Percentiles rank a stretch among this genome's conserved stretches.
Evolutionary conservation across 1,139 yeast species (phyloP).

Genomic region (Pichia sp.): DNA sequence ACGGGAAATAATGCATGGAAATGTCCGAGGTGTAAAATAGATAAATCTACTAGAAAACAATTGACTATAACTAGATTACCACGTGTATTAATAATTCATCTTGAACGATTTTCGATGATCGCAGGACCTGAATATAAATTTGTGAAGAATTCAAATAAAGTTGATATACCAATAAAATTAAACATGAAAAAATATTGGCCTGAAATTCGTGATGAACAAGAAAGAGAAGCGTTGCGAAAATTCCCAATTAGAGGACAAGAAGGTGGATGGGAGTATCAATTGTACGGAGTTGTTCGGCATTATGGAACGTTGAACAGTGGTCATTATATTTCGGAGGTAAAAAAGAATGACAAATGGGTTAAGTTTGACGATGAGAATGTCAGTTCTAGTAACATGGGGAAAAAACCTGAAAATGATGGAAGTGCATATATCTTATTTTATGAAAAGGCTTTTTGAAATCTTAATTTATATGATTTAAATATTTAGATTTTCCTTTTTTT

Average conservation of each 20-base stretch:
- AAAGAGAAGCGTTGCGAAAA: slow-evolving; percentile 39
- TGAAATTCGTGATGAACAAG: slow-evolving; percentile 37
- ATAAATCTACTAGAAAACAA: slow-evolving; percentile 43
- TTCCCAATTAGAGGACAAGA: slow-evolving; percentile 68
- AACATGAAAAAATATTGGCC: slow-evolving; percentile 84
- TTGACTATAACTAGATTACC: slow-evolving; percentile 61
- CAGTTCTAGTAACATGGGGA: slow-evolving; percentile 38
- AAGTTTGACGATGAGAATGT: slow-evolving; percentile 65
- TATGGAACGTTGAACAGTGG: slow-evolving; percentile 67
- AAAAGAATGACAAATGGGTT: slow-evolving; percentile 56
- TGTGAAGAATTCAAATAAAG: slow-evolving; percentile 6
- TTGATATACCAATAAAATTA: slow-evolving; percentile 31
- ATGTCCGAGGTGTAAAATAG: slow-evolving; percentile 60
- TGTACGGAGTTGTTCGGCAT: slow-evolving; percentile 63
- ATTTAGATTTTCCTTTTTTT: neutral
- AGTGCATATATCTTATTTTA: slow-evolving; percentile 74
- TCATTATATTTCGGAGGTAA: slow-evolving; percentile 63
- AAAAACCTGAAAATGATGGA: slow-evolving; percentile 30
- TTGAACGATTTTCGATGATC: slow-evolving; percentile 54
- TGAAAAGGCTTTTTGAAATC: slow-evolving; percentile 32
- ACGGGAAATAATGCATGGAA: slow-evolving; percentile 75
- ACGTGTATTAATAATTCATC: slow-evolving; percentile 55
- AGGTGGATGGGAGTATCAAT: slow-evolving; percentile 53
- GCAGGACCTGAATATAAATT: slow-evolving; percentile 12
- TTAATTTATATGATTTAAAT: neutral